These are phyloP conservation scores for Coemansia reversa DNA, from an alignment of 192 early-diverging fungal genomes.

Conservation along the genomic window DNA sequence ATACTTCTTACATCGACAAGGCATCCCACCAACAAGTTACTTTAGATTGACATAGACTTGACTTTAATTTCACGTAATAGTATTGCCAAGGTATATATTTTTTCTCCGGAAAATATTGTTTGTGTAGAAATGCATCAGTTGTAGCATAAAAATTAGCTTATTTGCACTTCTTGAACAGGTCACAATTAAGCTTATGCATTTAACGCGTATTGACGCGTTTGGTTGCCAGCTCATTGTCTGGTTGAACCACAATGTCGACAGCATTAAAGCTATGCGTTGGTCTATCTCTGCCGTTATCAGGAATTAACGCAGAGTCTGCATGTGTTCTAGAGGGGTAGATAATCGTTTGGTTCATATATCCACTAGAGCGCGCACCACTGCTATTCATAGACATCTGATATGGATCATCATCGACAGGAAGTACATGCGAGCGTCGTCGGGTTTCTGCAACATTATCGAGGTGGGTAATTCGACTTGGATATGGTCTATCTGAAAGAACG, in stretches of 20 bases:
- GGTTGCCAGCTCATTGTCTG: neutral
- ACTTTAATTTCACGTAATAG: neutral
- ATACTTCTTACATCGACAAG: neutral
- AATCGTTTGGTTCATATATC: neutral
- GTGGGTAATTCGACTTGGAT: slow-evolving; percentile 44
- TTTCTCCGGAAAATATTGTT: no score
- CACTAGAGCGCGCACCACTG: slow-evolving; percentile 11
- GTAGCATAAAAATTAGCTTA: neutral
- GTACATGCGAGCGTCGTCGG: slow-evolving; percentile 5
- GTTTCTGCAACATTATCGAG: neutral
- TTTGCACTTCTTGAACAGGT: neutral
- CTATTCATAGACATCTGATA: slow-evolving; percentile 27
- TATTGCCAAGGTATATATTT: neutral
- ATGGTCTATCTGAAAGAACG: slow-evolving; percentile 43
- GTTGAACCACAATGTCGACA: neutral
- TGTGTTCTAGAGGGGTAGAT: neutral
- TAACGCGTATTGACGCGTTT: neutral
- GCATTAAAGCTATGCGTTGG: neutral
- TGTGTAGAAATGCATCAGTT: no score
- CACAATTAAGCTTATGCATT: neutral
- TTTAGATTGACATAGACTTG: no score
- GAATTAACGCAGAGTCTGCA: neutral
- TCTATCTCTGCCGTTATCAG: neutral
- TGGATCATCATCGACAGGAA: slow-evolving; percentile 45
- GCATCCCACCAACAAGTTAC: no score